Evolutionary conservation across 2,329 filamentous ascomycete genomes (phyloP).

Genomic region (Zymoseptoria crescenta): DNA sequence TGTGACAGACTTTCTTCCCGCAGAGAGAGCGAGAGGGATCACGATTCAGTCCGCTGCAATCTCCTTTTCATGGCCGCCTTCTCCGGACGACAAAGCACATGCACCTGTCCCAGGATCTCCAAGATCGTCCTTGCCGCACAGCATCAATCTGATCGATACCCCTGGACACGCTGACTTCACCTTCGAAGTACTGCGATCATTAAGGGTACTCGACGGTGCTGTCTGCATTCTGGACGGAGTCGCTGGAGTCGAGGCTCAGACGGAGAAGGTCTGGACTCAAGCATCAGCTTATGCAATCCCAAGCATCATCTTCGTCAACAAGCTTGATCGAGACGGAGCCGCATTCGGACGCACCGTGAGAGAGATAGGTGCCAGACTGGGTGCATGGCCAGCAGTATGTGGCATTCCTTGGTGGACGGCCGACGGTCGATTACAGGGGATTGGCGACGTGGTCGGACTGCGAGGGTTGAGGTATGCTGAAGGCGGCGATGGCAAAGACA

Average conservation of each 20-base stretch:
- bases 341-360: conserved; percentile 76
- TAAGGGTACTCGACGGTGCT: conserved; percentile 79
- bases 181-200: conserved; percentile 86
- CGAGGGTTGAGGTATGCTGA: conserved; percentile 66
- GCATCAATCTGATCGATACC: conserved; percentile 89
- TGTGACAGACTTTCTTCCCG: conserved; percentile 90
- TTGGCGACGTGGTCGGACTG: conserved; percentile 74
- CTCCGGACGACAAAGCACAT: conserved; percentile 19
- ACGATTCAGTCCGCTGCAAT: conserved; percentile 97
- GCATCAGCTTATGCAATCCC: conserved; percentile 81
- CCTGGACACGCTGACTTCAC: conserved; percentile 96
- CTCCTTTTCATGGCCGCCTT: conserved; percentile 83
- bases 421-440: conserved; percentile 68
- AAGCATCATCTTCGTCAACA: conserved; percentile 73
- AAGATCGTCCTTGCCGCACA: conserved; percentile 51
- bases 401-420: conserved; percentile 87
- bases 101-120: conserved; percentile 24
- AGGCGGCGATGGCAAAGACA: conserved; percentile 55
- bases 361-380: conserved; percentile 72
- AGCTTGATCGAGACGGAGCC: conserved; percentile 74
- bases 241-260: conserved; percentile 91
- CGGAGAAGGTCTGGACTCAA: conserved; percentile 91
- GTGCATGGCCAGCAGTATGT: conserved; percentile 81
- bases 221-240: conserved; percentile 92
- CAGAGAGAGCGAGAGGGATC: conserved; percentile 85